A percentile compares a stretch with the other conserved stretches of the same genome.
phyloP scores from a whole-genome alignment of 345 rosid genomes.

The Populus alba region DNA sequence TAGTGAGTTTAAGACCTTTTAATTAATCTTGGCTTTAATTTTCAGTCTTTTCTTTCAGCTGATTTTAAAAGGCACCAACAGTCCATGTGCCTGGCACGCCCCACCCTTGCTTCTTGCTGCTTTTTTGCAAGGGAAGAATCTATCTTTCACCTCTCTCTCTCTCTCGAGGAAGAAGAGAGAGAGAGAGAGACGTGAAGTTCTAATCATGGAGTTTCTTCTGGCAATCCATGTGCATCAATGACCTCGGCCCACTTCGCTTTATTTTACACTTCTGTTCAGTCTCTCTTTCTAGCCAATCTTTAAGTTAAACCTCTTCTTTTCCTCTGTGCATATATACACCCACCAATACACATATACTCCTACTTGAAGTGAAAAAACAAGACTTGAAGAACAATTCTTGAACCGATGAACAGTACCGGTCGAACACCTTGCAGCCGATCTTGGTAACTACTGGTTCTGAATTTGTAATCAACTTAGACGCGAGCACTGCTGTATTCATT shows the following conservation, averaged over 20 bases:
- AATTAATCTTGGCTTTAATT: constrained; percentile 2
- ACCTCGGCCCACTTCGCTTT: constrained; percentile 44
- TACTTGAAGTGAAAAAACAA: constrained; percentile 1
- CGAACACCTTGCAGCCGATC: constrained; percentile 38
- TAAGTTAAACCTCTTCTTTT: not conserved
- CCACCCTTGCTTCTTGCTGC: constrained; percentile 32
- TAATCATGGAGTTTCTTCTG: constrained; percentile 55
- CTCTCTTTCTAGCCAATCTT: not conserved
- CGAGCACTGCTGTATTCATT: not conserved
- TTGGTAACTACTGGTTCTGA: constrained; percentile 28
- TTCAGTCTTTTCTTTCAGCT: constrained; percentile 1
- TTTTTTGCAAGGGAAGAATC: constrained; percentile 33
- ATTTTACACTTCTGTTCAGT: constrained; percentile 29
- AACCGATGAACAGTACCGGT: constrained; percentile 33
- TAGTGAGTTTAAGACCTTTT: not conserved
- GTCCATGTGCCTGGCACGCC: constrained; percentile 59
- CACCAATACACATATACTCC: not conserved
- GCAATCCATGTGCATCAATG: constrained; percentile 55
- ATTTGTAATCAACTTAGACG: not conserved
- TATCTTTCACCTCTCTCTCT: constrained; percentile 21
- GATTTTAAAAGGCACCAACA: constrained; percentile 30
- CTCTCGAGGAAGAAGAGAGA: constrained; percentile 2
- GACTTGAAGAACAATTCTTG: not conserved
- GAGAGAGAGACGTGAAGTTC: constrained; percentile 33
- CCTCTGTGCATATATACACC: not conserved